Evolutionary conservation across 2,329 filamentous ascomycete species (phyloP).

Genomic region (Colletotrichum noveboracense): DNA sequence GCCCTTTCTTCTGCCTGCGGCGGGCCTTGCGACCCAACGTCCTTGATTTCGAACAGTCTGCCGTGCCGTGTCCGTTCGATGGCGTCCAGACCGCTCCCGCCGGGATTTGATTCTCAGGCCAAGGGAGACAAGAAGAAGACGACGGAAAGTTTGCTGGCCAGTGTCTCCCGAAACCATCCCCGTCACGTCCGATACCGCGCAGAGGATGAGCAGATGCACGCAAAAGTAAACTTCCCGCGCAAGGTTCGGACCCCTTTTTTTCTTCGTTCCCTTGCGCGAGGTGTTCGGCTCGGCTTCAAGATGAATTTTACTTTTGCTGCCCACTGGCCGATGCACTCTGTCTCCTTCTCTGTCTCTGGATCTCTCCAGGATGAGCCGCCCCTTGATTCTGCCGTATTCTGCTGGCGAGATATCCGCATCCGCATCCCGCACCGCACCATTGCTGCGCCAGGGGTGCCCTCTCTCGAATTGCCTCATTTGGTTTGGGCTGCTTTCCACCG

Average conservation of each 20-base stretch:
- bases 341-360: neutral
- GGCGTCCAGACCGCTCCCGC: neutral
- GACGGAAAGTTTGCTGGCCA: neutral
- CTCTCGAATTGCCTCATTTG: constrained; percentile 15
- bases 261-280: neutral
- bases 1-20: neutral
- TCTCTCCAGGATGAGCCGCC: neutral
- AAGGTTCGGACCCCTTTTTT: neutral
- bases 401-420: neutral
- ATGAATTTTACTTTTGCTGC: neutral
- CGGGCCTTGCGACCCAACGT: neutral
- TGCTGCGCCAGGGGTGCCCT: neutral
- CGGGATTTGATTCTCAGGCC: neutral
- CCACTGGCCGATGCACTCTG: neutral
- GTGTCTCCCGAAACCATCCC: neutral
- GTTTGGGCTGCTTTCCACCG: neutral
- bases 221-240: neutral
- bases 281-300: neutral
- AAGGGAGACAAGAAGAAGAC: neutral
- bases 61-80: neutral
- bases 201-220: neutral
- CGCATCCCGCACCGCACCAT: neutral
- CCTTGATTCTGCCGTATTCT: neutral
- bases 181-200: neutral
- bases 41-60: neutral